These are phyloP conservation scores for Potentilla sterilis DNA, from an alignment of 306 rosid species.

Conservation along the genomic window DNA sequence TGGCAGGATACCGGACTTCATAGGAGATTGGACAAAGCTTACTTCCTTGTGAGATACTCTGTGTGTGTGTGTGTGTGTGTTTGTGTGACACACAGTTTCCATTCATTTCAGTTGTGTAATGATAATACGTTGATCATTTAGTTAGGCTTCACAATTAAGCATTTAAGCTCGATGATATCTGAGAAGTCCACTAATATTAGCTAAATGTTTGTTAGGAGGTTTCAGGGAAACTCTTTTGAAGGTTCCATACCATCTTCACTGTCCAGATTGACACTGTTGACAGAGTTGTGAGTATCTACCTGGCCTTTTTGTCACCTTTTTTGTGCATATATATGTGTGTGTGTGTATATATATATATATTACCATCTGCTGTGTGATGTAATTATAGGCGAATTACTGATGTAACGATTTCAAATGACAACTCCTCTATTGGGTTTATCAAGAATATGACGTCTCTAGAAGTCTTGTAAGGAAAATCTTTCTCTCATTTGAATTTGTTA, in stretches of 20 bases:
- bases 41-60: slow-evolving; percentile 50
- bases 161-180: background rate
- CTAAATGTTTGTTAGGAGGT: slow-evolving; percentile 49
- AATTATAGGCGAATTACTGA: slow-evolving; percentile 61
- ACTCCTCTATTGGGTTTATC: slow-evolving; percentile 65
- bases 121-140: background rate
- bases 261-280: slow-evolving; percentile 59
- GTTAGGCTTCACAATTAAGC: background rate
- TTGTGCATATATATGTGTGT: background rate
- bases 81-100: background rate
- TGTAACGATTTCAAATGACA: slow-evolving; percentile 61
- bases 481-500: slow-evolving; percentile 11
- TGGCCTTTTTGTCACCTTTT: slow-evolving; percentile 11
- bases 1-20: slow-evolving; percentile 68
- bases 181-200: background rate
- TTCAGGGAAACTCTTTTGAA: slow-evolving; percentile 79
- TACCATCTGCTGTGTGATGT: slow-evolving; percentile 22
- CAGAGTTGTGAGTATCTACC: slow-evolving; percentile 58
- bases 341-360: slow-evolving; percentile 16
- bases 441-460: slow-evolving; percentile 58
- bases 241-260: slow-evolving; percentile 67
- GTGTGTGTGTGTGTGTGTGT: no score
- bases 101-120: background rate
- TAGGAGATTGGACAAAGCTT: slow-evolving; percentile 69
- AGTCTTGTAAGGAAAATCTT: slow-evolving; percentile 43